These are phyloP conservation scores for Tuber aestivum DNA, from an alignment of 495 filamentous ascomycete genomes.

Conservation along the genomic window DNA sequence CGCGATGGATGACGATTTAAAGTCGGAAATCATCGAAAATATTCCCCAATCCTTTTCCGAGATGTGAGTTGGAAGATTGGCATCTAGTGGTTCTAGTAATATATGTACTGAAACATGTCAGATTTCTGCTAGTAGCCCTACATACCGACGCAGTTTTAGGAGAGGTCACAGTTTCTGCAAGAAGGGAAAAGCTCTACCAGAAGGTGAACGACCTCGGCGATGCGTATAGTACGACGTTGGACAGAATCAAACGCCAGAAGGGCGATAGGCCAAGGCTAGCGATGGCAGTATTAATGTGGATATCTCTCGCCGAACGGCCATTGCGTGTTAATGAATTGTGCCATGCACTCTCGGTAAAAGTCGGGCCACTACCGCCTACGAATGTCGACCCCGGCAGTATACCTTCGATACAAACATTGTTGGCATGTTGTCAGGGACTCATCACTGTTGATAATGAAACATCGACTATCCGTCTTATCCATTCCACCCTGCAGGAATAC, in stretches of 20 bases:
- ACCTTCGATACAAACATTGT: background rate
- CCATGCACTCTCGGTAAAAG: background rate
- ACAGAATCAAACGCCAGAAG: background rate
- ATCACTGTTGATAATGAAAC: background rate
- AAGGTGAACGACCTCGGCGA: background rate
- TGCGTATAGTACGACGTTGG: background rate
- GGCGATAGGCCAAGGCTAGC: background rate
- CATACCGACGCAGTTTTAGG: background rate
- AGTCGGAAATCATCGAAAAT: background rate
- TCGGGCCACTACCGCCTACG: background rate
- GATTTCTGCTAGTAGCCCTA: background rate
- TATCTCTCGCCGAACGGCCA: background rate
- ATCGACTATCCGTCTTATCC: background rate
- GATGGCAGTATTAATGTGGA: background rate
- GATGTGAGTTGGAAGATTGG: background rate
- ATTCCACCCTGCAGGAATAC: background rate
- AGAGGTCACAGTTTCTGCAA: background rate
- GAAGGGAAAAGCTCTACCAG: constrained; percentile 2
- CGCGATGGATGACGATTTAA: background rate
- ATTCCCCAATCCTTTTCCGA: background rate
- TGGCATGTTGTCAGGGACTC: background rate
- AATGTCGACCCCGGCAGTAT: background rate
- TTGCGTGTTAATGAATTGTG: background rate
- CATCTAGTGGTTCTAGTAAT: background rate
- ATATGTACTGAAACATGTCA: background rate